These are phyloP conservation scores for Apiotrichum brassicae DNA, from an alignment of 1,284 basidiomycete species.

Conservation along the genomic window DNA sequence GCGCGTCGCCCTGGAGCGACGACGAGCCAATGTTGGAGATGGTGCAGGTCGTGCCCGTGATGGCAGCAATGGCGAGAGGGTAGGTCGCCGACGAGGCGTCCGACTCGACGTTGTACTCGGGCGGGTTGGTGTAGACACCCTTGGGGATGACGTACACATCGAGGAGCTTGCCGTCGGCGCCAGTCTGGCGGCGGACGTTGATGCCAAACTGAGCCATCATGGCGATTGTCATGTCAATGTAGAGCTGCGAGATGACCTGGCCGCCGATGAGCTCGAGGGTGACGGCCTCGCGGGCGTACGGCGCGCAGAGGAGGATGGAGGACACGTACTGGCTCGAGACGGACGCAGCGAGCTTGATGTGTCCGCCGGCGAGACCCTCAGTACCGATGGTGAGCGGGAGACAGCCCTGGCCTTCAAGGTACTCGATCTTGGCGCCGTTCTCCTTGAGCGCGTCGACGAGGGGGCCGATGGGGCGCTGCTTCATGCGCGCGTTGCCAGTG, in stretches of 20 bases:
- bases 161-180: constrained; percentile 59
- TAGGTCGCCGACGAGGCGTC: constrained; percentile 96
- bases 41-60: constrained; percentile 90
- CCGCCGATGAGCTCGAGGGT: constrained; percentile 86
- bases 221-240: constrained; percentile 99
- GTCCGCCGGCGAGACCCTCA: constrained; percentile 75
- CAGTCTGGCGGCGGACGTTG: constrained; percentile 63
- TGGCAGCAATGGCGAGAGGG: constrained; percentile 91
- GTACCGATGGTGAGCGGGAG: constrained; percentile 81
- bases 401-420: constrained; percentile 72
- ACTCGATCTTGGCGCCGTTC: constrained; percentile 75
- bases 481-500: constrained; percentile 98
- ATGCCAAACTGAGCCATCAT: constrained; percentile 98
- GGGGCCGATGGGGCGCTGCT: constrained; percentile 88
- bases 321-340: constrained; percentile 99
- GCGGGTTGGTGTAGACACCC: constrained; percentile 70
- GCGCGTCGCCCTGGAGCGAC: constrained; percentile 91
- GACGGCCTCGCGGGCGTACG: constrained; percentile 76
- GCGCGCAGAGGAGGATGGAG: constrained; percentile 90
- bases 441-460: constrained; percentile 84
- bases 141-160: constrained; percentile 86
- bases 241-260: constrained; percentile 94
- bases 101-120: constrained; percentile 82
- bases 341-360: constrained; percentile 81
- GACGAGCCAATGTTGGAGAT: constrained; percentile 84